Conservation (phyloP, 2,329 filamentous ascomycete species). For the Fonsecaea nubica region DNA sequence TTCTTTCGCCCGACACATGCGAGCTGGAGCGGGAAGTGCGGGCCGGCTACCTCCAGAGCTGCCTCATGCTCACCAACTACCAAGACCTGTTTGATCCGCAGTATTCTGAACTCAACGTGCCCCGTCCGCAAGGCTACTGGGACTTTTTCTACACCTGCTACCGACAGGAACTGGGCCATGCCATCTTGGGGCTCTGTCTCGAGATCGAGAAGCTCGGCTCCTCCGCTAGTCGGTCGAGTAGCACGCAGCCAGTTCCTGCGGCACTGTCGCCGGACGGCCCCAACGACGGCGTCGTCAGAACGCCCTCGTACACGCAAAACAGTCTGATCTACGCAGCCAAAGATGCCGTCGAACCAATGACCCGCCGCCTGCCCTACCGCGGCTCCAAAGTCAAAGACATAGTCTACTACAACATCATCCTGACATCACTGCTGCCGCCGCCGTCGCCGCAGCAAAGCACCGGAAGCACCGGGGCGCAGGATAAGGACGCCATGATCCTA, state of each 20-base stretch:
- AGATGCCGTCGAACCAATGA: constrained; percentile 37
- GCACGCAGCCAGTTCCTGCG: background rate
- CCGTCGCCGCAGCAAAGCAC: background rate
- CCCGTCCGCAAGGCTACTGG: constrained; percentile 39
- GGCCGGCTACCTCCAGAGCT: constrained; percentile 41
- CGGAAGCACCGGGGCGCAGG: background rate
- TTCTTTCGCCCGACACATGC: constrained; percentile 28
- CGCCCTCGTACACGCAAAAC: constrained; percentile 24
- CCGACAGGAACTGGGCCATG: constrained; percentile 33
- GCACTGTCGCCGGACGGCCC: background rate
- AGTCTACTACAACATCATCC: constrained; percentile 36
- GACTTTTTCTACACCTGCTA: constrained; percentile 39
- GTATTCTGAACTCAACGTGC: constrained; percentile 41
- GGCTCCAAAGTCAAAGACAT: constrained; percentile 37
- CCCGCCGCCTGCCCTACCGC: constrained; percentile 30
- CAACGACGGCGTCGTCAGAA: constrained; percentile 5
- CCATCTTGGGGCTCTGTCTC: constrained; percentile 35
- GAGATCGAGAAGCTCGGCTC: constrained; percentile 33
- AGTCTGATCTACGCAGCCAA: constrained; percentile 33
- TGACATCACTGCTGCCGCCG: constrained; percentile 28
- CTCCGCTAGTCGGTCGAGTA: background rate
- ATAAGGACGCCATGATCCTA: constrained; percentile 21
- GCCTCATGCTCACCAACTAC: constrained; percentile 41
- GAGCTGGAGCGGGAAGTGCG: constrained; percentile 39
- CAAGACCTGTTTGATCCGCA: constrained; percentile 46